Base-by-base conservation (phyloP, 495 filamentous ascomycete genomes). In the Penicillium angulare region DNA sequence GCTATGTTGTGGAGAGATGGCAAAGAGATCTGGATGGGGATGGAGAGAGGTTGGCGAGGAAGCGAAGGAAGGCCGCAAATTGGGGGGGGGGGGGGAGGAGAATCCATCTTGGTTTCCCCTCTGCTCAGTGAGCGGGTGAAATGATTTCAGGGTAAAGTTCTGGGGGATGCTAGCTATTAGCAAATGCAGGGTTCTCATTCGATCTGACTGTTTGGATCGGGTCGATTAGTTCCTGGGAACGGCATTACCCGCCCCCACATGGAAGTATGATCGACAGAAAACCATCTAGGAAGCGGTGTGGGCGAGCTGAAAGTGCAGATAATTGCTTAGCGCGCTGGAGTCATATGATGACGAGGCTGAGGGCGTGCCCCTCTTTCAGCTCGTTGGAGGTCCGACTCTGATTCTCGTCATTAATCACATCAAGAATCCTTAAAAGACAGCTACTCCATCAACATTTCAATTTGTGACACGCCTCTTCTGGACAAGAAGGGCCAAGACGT, bases 151-250 rank as follows among this genome's bases (percentile, higher is more conserved):
- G 16, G 9, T 21, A 15, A 47, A 40, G 24, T 15, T 39, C 49
- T 47, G 42, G 50, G 49, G 50, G 17, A 31, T 52, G 41, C 50
- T 33, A 36, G 34, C n/a, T 52, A 26, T 40, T 52, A 52, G 41
- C 41, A 52, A 23, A 43, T 51, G 31, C 48, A 51, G 18, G 49
- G 26, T 51, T 18, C 16, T 47, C 27, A 5, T 21, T 47, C 7
- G 45, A 36, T 38, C 18, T 48, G 45, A 35, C 20, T 10, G 18
- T 41, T 12, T 32, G 18, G 26, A n/a, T 47, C 26, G 43, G 26
- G 10, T 27, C 26, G 26, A 27, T 27, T 15, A 20, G 45, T 47
- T 47, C 13, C 45, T 47, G 15, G 45, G 41, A 44, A 44, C n/a
- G n/a, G n/a, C 41, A 17, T 15, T 3, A 12, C 41, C 29, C 15